Conservation (phyloP, 805 yeast genomes). For the Zygotorulaspora sp. region DNA sequence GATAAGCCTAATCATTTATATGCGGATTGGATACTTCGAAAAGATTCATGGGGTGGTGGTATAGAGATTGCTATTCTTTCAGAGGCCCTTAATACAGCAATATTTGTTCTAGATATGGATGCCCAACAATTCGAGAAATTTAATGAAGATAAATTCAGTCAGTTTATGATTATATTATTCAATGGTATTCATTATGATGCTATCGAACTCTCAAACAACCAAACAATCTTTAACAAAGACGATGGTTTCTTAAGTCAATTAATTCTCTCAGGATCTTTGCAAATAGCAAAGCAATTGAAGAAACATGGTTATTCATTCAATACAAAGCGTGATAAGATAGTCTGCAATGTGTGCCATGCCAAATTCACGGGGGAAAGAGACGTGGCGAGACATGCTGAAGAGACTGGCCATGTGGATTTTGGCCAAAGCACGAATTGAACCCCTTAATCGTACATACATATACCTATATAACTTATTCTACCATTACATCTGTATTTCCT, state of each 20-base stretch:
- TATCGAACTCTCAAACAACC: constrained; percentile 40
- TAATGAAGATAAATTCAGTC: constrained; percentile 39
- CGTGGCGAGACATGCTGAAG: constrained; percentile 59
- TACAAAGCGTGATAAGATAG: constrained; percentile 52
- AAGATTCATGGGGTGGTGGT: constrained; percentile 79
- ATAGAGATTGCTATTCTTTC: constrained; percentile 66
- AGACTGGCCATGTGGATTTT: constrained; percentile 57
- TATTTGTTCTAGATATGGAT: constrained; percentile 61
- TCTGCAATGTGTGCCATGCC: constrained; percentile 53
- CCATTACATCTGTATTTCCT: constrained; percentile 17
- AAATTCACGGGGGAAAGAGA: constrained; percentile 58
- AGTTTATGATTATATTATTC: constrained; percentile 53
- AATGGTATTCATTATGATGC: constrained; percentile 74
- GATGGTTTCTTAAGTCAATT: constrained; percentile 31
- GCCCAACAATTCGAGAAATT: constrained; percentile 55
- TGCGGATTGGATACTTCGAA: constrained; percentile 54
- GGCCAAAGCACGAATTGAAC: constrained; percentile 43
- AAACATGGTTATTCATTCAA: constrained; percentile 58
- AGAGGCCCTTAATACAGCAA: constrained; percentile 45
- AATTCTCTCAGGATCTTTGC: constrained; percentile 37
- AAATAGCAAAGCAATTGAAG: constrained; percentile 45
- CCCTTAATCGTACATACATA: constrained; percentile 2
- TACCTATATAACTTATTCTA: constrained; percentile 11
- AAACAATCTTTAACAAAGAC: constrained; percentile 40
- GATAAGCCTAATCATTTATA: constrained; percentile 43